These are phyloP conservation scores for Xerocomus amazonicus DNA, from an alignment of 1,284 basidiomycete genomes.

Conservation along the genomic window DNA sequence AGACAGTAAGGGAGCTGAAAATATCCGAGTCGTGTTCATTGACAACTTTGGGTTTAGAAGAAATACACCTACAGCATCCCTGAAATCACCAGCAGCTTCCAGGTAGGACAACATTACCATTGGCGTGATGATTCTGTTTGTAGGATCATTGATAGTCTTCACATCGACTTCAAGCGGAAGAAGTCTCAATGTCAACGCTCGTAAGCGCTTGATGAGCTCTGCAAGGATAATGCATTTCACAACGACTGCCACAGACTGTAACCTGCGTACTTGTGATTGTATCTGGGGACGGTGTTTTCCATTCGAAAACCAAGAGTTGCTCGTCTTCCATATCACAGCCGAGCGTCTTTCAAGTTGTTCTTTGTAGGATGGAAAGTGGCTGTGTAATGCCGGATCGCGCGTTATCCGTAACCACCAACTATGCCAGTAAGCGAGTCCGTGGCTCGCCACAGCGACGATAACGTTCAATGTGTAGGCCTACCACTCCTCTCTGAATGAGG, in stretches of 20 bases:
- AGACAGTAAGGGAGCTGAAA: conserved; percentile 73
- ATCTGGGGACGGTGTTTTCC: conserved; percentile 59
- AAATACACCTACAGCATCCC: conserved; percentile 61
- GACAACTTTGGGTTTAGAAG: neutral
- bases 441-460: conserved; percentile 1
- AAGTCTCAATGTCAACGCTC: conserved; percentile 72
- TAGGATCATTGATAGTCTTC: conserved; percentile 56
- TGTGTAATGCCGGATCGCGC: conserved; percentile 10
- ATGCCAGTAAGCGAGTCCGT: conserved; percentile 30
- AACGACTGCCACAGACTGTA: neutral
- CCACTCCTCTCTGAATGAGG: conserved; percentile 93
- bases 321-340: conserved; percentile 44
- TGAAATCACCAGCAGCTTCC: conserved; percentile 72
- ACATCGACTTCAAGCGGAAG: conserved; percentile 79
- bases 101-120: conserved; percentile 63
- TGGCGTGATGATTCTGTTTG: conserved; percentile 69
- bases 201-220: conserved; percentile 80
- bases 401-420: neutral
- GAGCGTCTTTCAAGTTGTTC: conserved; percentile 35
- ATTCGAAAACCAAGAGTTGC: conserved; percentile 41
- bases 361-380: neutral
- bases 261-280: conserved; percentile 61
- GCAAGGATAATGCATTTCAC: conserved; percentile 2
- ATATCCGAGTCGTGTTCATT: neutral
- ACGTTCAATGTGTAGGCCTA: conserved; percentile 66